A percentile compares a stretch with the other conserved stretches of the same genome.
Evolutionary conservation across 805 yeast genomes (phyloP).

Genomic region (Candida oleophila): DNA sequence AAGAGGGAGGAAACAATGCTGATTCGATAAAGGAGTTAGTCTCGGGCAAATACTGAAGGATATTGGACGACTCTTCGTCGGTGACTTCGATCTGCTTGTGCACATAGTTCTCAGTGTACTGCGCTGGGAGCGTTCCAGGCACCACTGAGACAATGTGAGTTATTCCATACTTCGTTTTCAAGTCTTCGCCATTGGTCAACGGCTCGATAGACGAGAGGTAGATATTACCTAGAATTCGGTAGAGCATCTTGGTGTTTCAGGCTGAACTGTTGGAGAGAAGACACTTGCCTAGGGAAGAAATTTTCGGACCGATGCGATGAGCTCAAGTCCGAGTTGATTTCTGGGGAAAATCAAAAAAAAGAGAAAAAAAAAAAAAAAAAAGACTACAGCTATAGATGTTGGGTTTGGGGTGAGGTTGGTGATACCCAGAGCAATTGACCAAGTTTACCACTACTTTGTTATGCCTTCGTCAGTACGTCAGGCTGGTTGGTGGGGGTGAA

Average conservation of each 20-base stretch:
- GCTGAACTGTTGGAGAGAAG: background rate
- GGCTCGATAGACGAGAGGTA: slow-evolving; percentile 76
- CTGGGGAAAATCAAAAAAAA: background rate
- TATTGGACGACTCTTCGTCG: slow-evolving; percentile 68
- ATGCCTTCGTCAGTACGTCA: too few relatives aligned
- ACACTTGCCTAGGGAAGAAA: background rate
- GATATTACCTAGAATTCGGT: slow-evolving; percentile 75
- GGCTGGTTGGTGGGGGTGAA: too few relatives aligned
- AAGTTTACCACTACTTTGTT: too few relatives aligned
- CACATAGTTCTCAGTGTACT: slow-evolving; percentile 45
- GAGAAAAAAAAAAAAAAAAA: background rate
- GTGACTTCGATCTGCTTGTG: slow-evolving; percentile 66
- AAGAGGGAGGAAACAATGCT: slow-evolving; percentile 50
- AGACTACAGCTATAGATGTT: too few relatives aligned
- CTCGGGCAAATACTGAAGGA: slow-evolving; percentile 60
- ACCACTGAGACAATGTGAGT: slow-evolving; percentile 73
- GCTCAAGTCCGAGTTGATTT: background rate
- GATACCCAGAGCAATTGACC: too few relatives aligned
- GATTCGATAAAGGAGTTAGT: slow-evolving; percentile 65
- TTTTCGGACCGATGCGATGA: background rate
- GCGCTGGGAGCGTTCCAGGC: slow-evolving; percentile 59
- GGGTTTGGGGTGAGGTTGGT: too few relatives aligned
- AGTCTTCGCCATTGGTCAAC: slow-evolving; percentile 50
- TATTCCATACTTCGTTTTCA: slow-evolving; percentile 53
- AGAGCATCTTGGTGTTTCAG: slow-evolving; percentile 18